These are phyloP conservation scores for Panaeolus papilionaceus DNA, from an alignment of 768 basidiomycete species.

Conservation along the genomic window DNA sequence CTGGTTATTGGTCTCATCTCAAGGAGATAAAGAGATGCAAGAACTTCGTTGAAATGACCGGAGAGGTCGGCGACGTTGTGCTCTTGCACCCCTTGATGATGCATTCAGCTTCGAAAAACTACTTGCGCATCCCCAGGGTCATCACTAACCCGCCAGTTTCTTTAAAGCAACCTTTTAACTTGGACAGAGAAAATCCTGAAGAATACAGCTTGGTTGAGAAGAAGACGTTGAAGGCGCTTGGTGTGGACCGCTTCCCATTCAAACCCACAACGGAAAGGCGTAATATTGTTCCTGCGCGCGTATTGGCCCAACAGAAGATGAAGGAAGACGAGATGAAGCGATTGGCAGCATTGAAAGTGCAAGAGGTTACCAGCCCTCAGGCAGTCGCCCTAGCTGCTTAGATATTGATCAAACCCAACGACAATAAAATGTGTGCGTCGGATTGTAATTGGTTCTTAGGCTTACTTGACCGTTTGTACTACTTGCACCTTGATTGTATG, in stretches of 20 bases:
- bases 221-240: slow-evolving; percentile 62
- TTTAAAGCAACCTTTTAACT: slow-evolving; percentile 60
- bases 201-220: slow-evolving; percentile 65
- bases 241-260: slow-evolving; percentile 52
- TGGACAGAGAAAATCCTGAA: slow-evolving; percentile 46
- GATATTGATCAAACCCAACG: neutral
- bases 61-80: slow-evolving; percentile 67
- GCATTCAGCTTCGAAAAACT: slow-evolving; percentile 68
- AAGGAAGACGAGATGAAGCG: slow-evolving; percentile 53
- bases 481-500: too few relatives aligned
- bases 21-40: slow-evolving; percentile 47
- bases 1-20: slow-evolving; percentile 52
- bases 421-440: too few relatives aligned
- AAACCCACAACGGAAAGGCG: slow-evolving; percentile 53
- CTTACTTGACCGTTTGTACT: too few relatives aligned
- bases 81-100: slow-evolving; percentile 70
- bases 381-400: neutral
- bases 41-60: slow-evolving; percentile 61
- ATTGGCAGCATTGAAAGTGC: slow-evolving; percentile 28
- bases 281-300: slow-evolving; percentile 52
- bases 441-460: too few relatives aligned
- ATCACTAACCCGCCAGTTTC: slow-evolving; percentile 72
- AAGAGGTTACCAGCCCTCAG: neutral
- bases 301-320: slow-evolving; percentile 52
- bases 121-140: slow-evolving; percentile 58